Evolutionary conservation across 1,139 yeast genomes (phyloP), one percentile per base, ranked within the genome.

Genomic region (Wickerhamomyces sp.): DNA sequence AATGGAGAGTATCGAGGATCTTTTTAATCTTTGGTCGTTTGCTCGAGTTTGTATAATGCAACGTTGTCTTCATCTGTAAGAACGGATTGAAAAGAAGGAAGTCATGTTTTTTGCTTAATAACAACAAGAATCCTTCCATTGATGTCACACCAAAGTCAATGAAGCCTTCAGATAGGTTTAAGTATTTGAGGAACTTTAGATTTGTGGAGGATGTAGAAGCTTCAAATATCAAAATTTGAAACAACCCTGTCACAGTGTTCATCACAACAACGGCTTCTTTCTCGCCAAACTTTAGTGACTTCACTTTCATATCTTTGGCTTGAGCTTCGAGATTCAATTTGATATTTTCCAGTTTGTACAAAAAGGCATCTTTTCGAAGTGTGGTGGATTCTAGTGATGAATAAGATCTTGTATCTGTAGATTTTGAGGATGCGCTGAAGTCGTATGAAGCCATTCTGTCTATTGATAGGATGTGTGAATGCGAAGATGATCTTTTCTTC

Each of bases 1-100:
- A 39, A 2, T 51, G 53, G 26, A 27, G 39, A 13, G 49, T 38
- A 25, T 50, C 54, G 36, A 44, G 39, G 10, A 44, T 36, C 28
- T 38, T 31, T 15, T 10, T 18, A 63, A 59, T 38, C 61, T 52
- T 25, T 49, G 50, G 15, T 16, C 23, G 42, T 9, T 23, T 49
- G 30, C 29, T 32, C 33, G 36, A 74, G 59, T 4, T 11, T 16
- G 7, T 16, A 4, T 14, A 19, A 4, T 18, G 4, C 10, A 60
- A 48, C 0, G 75, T 70, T 0, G 91, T 74, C 4, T 57, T 55
- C 3, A 83, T 52, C 21, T 75, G 73, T 10, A 78, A 59, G 45
- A 84, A 80, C 2, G 95, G 94, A 45, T 85, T 79, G 27, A 74
- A 68, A 5, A 86, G 50, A 13, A 62, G 61, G 16, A 81, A 53